Evolutionary conservation across 2,329 filamentous ascomycete genomes (phyloP).

Genomic region (Diaporthe destruens): DNA sequence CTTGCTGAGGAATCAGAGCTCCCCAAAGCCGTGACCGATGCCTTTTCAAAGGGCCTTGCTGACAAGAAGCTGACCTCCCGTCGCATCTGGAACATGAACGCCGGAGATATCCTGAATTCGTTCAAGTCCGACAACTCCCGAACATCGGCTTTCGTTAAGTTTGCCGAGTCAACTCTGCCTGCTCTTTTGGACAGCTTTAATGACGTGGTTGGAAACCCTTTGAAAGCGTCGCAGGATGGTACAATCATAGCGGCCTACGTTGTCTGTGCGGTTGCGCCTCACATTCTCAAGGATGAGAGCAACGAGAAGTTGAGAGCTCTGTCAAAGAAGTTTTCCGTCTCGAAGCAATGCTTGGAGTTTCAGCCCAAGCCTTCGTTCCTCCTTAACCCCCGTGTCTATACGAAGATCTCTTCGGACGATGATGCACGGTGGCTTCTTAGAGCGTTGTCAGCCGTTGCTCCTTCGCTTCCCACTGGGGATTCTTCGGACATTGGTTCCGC

Average conservation of each 20-base stretch:
- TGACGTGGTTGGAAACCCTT: constrained; percentile 82
- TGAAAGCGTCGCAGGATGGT: constrained; percentile 84
- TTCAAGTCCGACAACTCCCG: constrained; percentile 60
- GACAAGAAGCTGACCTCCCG: constrained; percentile 87
- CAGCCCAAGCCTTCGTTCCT: constrained; percentile 91
- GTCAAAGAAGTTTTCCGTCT: constrained; percentile 72
- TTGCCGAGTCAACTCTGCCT: constrained; percentile 66
- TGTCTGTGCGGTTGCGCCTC: constrained; percentile 73
- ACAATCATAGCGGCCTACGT: constrained; percentile 85
- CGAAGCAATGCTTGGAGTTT: constrained; percentile 74
- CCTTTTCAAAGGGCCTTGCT: constrained; percentile 82
- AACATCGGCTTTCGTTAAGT: constrained; percentile 60
- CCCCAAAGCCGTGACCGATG: constrained; percentile 76
- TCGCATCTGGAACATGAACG: constrained; percentile 82
- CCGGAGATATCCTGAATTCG: constrained; percentile 77
- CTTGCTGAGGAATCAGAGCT: constrained; percentile 72
- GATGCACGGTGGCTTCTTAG: constrained; percentile 83
- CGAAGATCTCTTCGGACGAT: constrained; percentile 79
- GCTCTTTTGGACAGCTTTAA: constrained; percentile 78
- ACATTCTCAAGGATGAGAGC: constrained; percentile 66
- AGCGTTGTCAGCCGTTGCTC: constrained; percentile 74
- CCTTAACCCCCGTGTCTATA: constrained; percentile 85
- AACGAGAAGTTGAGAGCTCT: constrained; percentile 60
- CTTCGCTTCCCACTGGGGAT: constrained; percentile 63
- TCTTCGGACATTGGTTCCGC: constrained; percentile 67